Evolutionary conservation across 2,329 filamentous ascomycete species (phyloP), one percentile per base, ranked within the genome.

Genomic region (Fusarium penzigii): DNA sequence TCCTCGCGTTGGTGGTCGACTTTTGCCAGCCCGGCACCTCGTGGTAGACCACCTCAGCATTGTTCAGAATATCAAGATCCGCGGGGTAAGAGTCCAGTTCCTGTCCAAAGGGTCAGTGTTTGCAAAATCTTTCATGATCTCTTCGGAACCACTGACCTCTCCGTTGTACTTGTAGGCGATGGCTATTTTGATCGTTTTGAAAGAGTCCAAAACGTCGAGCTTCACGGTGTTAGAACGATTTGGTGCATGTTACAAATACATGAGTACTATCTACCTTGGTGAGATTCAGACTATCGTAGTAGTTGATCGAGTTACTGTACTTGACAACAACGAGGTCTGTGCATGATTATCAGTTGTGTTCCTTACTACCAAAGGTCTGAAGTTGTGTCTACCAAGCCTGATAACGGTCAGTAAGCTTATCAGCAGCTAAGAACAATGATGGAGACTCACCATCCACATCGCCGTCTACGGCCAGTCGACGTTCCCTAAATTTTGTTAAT

Each of bases 181-280:
- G 16, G 88, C 88, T 46, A 90, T 78, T 70, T 92, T 89, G 72
- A 95, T 81, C 65, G 84, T 86, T 10, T 82, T 78, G 68, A 96
- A 91, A 32, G 82, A 82, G 68, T 92, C 88, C 14, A 92, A 78
- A 38, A 91, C 79, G 47, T 62, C 59, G 42, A 67, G 64, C 57
- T 61, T 39, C 29, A 40, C 29, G 51, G 17, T 36, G 46, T 53
- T 47, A 42, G 51, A 42, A 42, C 25, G 13, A 43, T 51, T 16
- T 40, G 20, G 39, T 17, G 5, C 17, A 20, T 52, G 40, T 50
- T 42, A 56, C 34, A 54, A 46, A 10, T 16, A 44, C 16, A 53
- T 29, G 6, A 38, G 42, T 46, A 36, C 7, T 52, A 2, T 46
- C 39, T 56, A 56, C 64, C 62, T 83, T 85, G 13, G 80, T 85